phyloP scores from a whole-genome alignment of 306 rosid species.

The Sechiopsis laciniata region DNA sequence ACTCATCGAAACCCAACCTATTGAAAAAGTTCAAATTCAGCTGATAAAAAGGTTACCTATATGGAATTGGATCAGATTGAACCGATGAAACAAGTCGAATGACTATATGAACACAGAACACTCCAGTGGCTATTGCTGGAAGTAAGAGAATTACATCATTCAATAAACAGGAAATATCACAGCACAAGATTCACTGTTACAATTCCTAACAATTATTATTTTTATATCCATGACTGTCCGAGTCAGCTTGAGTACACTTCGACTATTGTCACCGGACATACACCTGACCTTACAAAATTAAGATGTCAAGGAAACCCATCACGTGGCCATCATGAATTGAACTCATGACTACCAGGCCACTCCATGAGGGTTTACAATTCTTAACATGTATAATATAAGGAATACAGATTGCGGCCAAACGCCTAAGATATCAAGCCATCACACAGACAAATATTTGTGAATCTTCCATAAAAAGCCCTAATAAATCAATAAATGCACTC shows the following conservation, averaged over 20 bases:
- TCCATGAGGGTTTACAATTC: no score
- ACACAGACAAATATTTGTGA: background rate
- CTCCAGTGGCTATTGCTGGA: background rate
- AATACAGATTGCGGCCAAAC: constrained; percentile 2
- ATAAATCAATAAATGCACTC: background rate
- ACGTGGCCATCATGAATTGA: no score
- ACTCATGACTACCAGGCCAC: no score
- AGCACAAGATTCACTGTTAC: background rate
- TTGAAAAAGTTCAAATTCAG: no score
- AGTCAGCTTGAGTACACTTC: no score
- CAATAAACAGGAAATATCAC: no score
- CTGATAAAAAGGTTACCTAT: background rate
- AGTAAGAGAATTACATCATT: background rate
- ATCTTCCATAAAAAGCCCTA: background rate
- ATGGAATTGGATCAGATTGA: background rate
- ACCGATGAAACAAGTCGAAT: background rate
- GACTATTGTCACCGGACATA: no score
- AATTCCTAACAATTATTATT: background rate
- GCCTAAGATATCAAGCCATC: background rate
- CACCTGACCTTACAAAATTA: no score
- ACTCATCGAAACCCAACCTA: no score
- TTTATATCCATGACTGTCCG: no score
- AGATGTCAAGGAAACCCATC: no score
- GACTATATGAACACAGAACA: background rate
- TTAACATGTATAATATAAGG: no score